Percentiles rank a stretch among this genome's conserved stretches.
Evolutionary conservation across 345 rosid species (phyloP).

Genomic region (Isatis tinctoria): DNA sequence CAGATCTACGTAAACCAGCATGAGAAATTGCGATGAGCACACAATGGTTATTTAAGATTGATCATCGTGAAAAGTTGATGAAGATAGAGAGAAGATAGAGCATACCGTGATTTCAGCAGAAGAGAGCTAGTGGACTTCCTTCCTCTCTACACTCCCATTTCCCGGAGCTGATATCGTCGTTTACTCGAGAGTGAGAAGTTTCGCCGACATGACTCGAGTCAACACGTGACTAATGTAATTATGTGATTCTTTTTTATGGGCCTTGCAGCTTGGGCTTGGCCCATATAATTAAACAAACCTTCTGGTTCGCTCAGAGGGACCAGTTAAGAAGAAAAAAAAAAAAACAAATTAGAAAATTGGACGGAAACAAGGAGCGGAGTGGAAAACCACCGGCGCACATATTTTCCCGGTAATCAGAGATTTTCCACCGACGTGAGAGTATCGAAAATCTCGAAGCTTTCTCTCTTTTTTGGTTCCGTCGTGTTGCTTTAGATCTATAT

Average conservation of each 20-base stretch:
- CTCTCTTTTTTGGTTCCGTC: not conserved
- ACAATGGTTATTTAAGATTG: not conserved
- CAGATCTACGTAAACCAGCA: not conserved
- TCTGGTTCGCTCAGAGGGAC: not conserved
- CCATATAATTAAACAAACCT: not conserved
- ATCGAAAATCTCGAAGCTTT: not conserved
- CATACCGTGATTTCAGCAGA: not conserved
- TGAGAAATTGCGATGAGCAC: not conserved
- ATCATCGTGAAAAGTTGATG: not conserved
- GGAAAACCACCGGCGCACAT: constrained; percentile 65
- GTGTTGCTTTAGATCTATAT: not conserved
- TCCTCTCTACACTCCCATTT: not conserved
- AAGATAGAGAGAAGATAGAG: not conserved
- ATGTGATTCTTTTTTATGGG: not conserved
- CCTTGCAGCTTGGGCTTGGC: not conserved
- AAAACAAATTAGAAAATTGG: no score
- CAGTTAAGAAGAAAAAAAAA: not conserved
- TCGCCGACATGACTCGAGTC: constrained; percentile 21
- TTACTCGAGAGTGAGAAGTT: not conserved
- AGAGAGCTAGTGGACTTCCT: not conserved
- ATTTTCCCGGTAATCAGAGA: constrained; percentile 11
- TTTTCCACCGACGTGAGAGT: constrained; percentile 7
- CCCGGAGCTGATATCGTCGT: constrained; percentile 13
- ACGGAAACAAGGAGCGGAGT: constrained; percentile 3
- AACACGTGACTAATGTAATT: constrained; percentile 10